phyloP scores from a whole-genome alignment of 345 rosid species.

The Hypericum androsaemum region DNA sequence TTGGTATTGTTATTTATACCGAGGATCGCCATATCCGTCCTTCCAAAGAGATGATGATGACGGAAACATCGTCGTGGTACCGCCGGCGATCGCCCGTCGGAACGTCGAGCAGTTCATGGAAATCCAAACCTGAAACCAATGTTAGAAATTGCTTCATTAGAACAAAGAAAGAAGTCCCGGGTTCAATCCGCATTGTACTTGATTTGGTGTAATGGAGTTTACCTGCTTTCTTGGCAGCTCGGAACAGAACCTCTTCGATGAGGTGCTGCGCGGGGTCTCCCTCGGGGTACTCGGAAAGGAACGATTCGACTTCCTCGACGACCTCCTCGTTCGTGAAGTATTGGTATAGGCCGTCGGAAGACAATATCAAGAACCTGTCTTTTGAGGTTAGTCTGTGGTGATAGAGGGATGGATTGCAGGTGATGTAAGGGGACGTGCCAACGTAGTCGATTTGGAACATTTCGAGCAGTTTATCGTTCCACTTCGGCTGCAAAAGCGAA shows the following conservation, averaged over 20 bases:
- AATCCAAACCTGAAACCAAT: constrained; percentile 18
- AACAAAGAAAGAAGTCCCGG: too few species aligned
- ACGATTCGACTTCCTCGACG: constrained; percentile 13
- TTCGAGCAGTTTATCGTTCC: constrained; percentile 22
- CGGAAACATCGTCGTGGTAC: constrained; percentile 28
- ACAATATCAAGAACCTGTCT: constrained; percentile 21
- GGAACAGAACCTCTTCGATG: constrained; percentile 24
- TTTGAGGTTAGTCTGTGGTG: constrained; percentile 18
- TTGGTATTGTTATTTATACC: not conserved
- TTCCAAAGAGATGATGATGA: constrained; percentile 25
- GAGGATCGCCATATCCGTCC: constrained; percentile 25
- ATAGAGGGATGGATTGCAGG: constrained; percentile 15
- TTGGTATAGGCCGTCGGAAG: constrained; percentile 27
- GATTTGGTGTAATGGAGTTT: not conserved
- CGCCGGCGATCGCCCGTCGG: constrained; percentile 28
- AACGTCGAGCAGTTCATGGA: constrained; percentile 24
- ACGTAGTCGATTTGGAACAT: constrained; percentile 22
- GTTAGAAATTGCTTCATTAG: not conserved
- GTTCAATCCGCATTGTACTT: not conserved
- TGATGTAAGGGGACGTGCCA: constrained; percentile 22
- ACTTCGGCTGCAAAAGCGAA: constrained; percentile 19
- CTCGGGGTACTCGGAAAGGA: constrained; percentile 17
- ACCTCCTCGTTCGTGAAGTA: constrained; percentile 22
- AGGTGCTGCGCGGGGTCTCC: constrained; percentile 25
- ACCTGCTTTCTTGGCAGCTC: constrained; percentile 28